These are phyloP conservation scores for Tulasnella sp. DNA, from an alignment of 768 basidiomycete genomes.

Conservation along the genomic window DNA sequence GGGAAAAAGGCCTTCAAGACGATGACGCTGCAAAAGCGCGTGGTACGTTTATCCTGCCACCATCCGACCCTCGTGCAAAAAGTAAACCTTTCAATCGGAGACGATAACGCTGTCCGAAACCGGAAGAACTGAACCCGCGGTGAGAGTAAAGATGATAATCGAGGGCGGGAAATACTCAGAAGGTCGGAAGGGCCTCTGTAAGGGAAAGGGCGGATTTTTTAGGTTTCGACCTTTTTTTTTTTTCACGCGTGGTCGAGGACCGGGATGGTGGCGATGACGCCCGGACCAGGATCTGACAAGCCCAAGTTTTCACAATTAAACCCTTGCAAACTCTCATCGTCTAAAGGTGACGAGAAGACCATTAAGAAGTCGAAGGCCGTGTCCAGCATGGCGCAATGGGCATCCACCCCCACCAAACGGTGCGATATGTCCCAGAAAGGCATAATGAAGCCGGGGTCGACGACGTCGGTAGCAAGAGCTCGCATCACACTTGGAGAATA, in stretches of 20 bases:
- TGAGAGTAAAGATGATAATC: background rate
- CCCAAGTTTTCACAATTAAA: too few relatives aligned
- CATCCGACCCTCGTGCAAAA: background rate
- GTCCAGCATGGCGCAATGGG: background rate
- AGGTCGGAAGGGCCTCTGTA: background rate
- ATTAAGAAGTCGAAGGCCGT: background rate
- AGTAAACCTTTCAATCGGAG: background rate
- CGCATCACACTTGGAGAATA: too few relatives aligned
- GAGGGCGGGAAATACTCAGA: background rate
- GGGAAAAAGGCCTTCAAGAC: background rate
- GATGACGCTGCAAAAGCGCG: background rate
- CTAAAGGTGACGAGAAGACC: background rate
- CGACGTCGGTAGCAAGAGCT: too few relatives aligned
- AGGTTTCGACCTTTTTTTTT: background rate
- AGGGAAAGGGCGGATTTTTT: background rate
- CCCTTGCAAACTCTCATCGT: background rate
- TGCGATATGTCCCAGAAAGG: background rate
- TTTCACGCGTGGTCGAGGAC: background rate
- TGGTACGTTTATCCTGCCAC: background rate
- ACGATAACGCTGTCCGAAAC: slow-evolving; percentile 10
- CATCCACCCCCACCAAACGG: background rate
- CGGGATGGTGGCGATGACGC: background rate
- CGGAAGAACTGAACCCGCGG: background rate
- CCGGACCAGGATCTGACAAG: background rate
- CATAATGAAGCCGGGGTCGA: background rate